These are phyloP conservation scores for Elsinoe necatrix DNA, from an alignment of 2,329 filamentous ascomycete genomes.

Conservation along the genomic window DNA sequence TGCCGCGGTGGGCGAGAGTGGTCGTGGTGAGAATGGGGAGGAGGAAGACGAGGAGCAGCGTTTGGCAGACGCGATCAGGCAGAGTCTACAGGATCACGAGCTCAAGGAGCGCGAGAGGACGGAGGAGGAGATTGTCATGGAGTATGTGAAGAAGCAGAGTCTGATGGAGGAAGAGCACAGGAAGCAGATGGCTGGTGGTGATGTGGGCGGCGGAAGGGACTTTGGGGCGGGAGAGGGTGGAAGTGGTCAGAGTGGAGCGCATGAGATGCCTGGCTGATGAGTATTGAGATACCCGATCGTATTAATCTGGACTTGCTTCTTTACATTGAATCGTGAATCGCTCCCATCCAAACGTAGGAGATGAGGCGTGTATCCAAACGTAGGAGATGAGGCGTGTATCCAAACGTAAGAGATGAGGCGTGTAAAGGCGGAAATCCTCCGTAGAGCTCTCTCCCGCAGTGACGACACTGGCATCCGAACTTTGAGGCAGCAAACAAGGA, in stretches of 20 bases:
- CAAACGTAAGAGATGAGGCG: too few species aligned
- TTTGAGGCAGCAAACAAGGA: neutral
- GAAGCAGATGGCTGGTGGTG: constrained; percentile 23
- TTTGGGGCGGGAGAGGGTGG: constrained; percentile 6
- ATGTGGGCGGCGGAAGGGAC: neutral
- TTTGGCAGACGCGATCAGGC: constrained; percentile 26
- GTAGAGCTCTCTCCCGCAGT: neutral
- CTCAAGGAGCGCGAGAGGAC: constrained; percentile 33
- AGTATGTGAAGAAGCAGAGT: constrained; percentile 71
- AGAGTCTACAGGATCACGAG: constrained; percentile 31
- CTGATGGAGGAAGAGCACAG: constrained; percentile 55
- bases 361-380: too few species aligned
- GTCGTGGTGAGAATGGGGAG: constrained; percentile 27
- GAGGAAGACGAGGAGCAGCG: constrained; percentile 26
- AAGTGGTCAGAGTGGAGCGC: neutral
- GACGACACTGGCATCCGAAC: neutral
- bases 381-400: too few species aligned
- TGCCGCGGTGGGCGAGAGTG: constrained; percentile 23
- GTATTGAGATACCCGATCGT: neutral
- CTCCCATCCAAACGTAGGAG: too few species aligned
- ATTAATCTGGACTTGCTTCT: neutral
- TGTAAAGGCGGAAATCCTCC: neutral
- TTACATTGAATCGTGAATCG: neutral
- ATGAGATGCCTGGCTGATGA: neutral
- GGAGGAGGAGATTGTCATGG: constrained; percentile 66